Conservation (phyloP, 1,284 basidiomycete genomes). For the Microbotryum intermedium region DNA sequence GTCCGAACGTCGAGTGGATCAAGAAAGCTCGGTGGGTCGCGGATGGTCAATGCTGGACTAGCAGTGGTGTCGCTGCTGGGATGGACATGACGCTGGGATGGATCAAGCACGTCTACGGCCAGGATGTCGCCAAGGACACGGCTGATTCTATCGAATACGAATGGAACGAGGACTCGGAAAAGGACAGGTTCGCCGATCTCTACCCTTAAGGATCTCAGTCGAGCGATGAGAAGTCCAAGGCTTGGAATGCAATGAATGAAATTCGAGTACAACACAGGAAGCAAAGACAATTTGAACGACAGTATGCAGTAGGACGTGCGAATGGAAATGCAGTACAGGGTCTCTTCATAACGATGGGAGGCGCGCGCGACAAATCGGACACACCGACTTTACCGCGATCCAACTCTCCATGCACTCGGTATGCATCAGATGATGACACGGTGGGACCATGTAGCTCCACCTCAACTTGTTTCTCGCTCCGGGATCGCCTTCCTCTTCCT, state of each 20-base stretch:
- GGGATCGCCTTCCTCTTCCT: constrained; percentile 10
- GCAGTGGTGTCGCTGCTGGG: constrained; percentile 42
- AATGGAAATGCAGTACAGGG: too few species aligned
- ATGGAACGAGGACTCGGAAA: not conserved
- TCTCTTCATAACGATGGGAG: constrained; percentile 11
- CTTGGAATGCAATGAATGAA: too few species aligned
- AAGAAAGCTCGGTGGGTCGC: constrained; percentile 42
- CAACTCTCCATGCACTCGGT: constrained; percentile 34
- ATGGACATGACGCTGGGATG: constrained; percentile 42
- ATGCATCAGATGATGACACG: constrained; percentile 35
- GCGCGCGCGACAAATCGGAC: constrained; percentile 19
- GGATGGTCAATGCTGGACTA: constrained; percentile 43
- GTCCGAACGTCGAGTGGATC: constrained; percentile 38
- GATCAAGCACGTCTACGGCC: constrained; percentile 30
- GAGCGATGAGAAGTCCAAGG: too few species aligned
- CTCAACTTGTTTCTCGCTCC: constrained; percentile 3
- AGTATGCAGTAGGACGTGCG: too few species aligned
- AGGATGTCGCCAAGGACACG: not conserved
- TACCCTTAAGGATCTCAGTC: not conserved
- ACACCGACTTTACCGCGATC: constrained; percentile 29
- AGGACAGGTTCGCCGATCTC: not conserved
- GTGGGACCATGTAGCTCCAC: constrained; percentile 28
- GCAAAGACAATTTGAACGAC: too few species aligned
- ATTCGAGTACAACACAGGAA: too few species aligned
- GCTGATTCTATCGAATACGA: not conserved